Conservation (phyloP, 106 monocot species). For the Dioscorea zingiberensis region DNA sequence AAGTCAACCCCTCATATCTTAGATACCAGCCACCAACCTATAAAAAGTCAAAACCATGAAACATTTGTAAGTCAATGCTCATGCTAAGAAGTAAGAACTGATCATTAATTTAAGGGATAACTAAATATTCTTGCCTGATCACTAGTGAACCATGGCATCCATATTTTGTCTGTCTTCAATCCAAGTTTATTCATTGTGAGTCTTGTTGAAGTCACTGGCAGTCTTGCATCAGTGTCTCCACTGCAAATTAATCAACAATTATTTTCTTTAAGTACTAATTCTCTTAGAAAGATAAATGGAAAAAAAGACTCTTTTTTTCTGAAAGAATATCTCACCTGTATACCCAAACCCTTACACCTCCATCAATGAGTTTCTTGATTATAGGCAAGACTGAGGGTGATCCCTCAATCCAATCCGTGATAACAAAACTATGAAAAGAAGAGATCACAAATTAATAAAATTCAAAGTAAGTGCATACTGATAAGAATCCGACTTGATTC, state of each 20-base stretch:
- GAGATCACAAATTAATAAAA: background rate
- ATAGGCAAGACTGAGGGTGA: conserved; percentile 3
- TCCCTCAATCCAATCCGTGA: background rate
- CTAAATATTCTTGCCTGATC: conserved; percentile 8
- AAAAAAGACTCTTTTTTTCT: no score
- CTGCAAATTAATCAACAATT: conserved; percentile 1
- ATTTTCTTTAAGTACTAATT: background rate
- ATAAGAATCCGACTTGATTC: no score
- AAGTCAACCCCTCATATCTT: conserved; percentile 28
- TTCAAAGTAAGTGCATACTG: background rate
- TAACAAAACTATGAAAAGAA: background rate
- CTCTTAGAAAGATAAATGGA: background rate
- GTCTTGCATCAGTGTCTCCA: conserved; percentile 24
- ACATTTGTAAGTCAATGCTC: background rate
- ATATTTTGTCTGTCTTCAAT: conserved; percentile 9
- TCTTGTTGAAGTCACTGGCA: conserved; percentile 28
- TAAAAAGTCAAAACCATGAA: background rate
- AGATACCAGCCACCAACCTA: conserved; percentile 40
- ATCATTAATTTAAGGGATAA: background rate
- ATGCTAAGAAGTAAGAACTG: background rate
- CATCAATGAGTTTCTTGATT: conserved; percentile 10
- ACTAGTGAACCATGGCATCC: conserved; percentile 15
- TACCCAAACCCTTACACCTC: conserved; percentile 4
- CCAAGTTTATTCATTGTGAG: conserved; percentile 21
- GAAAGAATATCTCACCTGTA: conserved; percentile 1